Evolutionary conservation across 2,329 filamentous ascomycete genomes (phyloP).

Genomic region (Cercospora janseana): DNA sequence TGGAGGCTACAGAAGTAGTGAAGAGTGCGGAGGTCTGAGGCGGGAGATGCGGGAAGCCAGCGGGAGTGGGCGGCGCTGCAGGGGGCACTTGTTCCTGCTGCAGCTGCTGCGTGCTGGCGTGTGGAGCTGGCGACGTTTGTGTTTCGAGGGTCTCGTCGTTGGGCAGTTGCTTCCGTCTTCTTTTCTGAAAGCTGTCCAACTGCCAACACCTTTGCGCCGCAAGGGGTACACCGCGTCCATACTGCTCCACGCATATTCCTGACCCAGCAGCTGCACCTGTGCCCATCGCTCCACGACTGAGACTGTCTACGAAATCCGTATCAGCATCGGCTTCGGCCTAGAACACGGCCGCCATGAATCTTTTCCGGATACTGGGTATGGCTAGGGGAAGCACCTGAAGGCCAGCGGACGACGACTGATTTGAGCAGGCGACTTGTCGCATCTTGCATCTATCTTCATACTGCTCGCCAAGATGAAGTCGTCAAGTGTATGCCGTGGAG

Average conservation of each 20-base stretch:
- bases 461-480: constrained; percentile 91
- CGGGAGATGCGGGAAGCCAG: constrained; percentile 1
- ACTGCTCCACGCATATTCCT: background rate
- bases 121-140: constrained; percentile 1
- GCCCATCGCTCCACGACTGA: constrained; percentile 7
- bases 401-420: constrained; percentile 19
- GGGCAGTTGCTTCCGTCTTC: constrained; percentile 3
- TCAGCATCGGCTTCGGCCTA: constrained; percentile 11
- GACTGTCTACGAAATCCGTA: too few species aligned
- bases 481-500: constrained; percentile 79
- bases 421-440: constrained; percentile 80
- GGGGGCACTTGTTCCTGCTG: background rate
- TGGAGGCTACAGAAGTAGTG: background rate
- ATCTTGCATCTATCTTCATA: constrained; percentile 90
- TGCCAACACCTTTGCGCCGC: constrained; percentile 10
- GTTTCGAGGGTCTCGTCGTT: constrained; percentile 9
- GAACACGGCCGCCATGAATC: constrained; percentile 55
- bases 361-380: constrained; percentile 67
- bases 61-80: constrained; percentile 6
- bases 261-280: background rate
- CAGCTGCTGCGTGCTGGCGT: too few species aligned
- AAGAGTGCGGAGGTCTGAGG: background rate
- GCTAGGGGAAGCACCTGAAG: constrained; percentile 12
- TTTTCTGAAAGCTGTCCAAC: constrained; percentile 8
- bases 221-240: background rate